Conservation (phyloP, 805 yeast species). For the Monosporozyma aerobia region DNA sequence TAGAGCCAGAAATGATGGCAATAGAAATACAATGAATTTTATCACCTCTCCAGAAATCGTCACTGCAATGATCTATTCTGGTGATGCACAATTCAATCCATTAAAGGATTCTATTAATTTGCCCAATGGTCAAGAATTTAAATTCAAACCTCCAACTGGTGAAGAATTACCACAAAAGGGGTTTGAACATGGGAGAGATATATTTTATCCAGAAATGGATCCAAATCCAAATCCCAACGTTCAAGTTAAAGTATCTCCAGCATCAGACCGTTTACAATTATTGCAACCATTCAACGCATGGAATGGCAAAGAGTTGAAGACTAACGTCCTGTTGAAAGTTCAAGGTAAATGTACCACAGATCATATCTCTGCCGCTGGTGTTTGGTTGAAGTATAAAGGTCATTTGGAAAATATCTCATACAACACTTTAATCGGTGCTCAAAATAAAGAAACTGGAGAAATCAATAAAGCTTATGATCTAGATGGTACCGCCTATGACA, state of each 20-base stretch:
- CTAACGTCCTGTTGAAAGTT: constrained; percentile 75
- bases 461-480: constrained; percentile 84
- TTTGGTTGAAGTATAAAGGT: constrained; percentile 97
- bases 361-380: constrained; percentile 98
- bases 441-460: constrained; percentile 93
- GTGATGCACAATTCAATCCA: constrained; percentile 89
- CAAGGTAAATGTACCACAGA: constrained; percentile 98
- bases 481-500: constrained; percentile 66
- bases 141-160: constrained; percentile 72
- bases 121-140: constrained; percentile 63
- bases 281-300: constrained; percentile 83
- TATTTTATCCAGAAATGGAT: constrained; percentile 64
- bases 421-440: constrained; percentile 94
- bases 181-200: constrained; percentile 63
- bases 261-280: constrained; percentile 85
- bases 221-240: constrained; percentile 58
- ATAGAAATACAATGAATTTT: constrained; percentile 94
- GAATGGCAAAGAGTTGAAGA: constrained; percentile 74
- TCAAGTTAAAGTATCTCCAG: constrained; percentile 64
- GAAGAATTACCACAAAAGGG: constrained; percentile 76
- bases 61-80: constrained; percentile 93
- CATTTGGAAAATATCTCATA: constrained; percentile 92
- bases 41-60: constrained; percentile 98
- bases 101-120: constrained; percentile 71
- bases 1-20: constrained; percentile 97